Percentiles rank a stretch among this genome's conserved stretches.
Evolutionary conservation across 371 early-diverging fungal genomes (phyloP).

Genomic region (Mucor piriformis): DNA sequence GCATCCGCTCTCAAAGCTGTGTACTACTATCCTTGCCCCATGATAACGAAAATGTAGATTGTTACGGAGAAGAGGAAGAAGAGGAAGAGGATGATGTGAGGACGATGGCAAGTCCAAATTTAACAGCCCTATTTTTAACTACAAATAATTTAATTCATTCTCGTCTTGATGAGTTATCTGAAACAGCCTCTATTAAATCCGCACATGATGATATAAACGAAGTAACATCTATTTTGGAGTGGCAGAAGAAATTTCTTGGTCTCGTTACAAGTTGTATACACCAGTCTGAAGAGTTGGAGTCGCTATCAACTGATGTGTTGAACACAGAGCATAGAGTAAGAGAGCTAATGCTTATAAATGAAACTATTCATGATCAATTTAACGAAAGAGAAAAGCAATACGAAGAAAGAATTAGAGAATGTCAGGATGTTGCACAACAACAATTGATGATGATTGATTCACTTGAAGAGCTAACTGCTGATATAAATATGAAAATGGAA

Average conservation of each 20-base stretch:
- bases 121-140: conserved; percentile 31
- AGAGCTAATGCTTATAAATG: conserved; percentile 24
- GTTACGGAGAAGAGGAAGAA: conserved; percentile 5
- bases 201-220: not conserved
- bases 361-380: conserved; percentile 27
- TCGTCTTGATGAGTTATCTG: conserved; percentile 41
- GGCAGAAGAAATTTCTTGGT: conserved; percentile 30
- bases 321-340: conserved; percentile 30
- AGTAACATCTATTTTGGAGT: conserved; percentile 12
- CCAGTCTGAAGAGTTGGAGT: conserved; percentile 36
- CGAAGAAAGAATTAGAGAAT: conserved; percentile 29
- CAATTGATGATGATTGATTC: conserved; percentile 34
- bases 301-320: conserved; percentile 30
- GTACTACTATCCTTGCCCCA: not conserved
- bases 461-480: conserved; percentile 27
- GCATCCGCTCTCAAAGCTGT: conserved; percentile 13
- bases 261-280: conserved; percentile 32
- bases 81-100: not conserved
- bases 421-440: conserved; percentile 26
- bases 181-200: conserved; percentile 22
- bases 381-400: conserved; percentile 32
- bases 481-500: conserved; percentile 26
- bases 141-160: conserved; percentile 45
- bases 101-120: conserved; percentile 8
- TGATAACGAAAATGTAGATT: conserved; percentile 3